These are phyloP conservation scores for Barbarea vulgaris DNA, from an alignment of 345 rosid genomes.

Conservation along the genomic window DNA sequence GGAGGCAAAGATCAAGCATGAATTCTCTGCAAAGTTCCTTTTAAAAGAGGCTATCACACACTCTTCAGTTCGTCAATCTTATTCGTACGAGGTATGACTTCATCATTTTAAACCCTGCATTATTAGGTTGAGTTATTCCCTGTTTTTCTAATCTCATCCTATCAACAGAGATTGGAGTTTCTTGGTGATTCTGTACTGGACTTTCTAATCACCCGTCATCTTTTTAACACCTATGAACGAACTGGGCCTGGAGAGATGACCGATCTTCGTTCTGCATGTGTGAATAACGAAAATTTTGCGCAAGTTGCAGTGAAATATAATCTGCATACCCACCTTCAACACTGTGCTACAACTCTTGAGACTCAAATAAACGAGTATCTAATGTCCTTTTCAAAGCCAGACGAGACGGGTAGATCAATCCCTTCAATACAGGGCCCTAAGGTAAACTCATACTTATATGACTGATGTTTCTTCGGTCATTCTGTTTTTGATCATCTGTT, in stretches of 20 bases:
- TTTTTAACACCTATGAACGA: slow-evolving; percentile 60
- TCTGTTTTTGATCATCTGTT: slow-evolving; percentile 1
- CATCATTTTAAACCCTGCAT: background rate
- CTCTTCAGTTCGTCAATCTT: slow-evolving; percentile 54
- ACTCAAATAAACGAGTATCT: slow-evolving; percentile 64
- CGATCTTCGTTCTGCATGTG: slow-evolving; percentile 85
- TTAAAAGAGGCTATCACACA: slow-evolving; percentile 86
- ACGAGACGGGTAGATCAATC: slow-evolving; percentile 43
- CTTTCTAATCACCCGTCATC: slow-evolving; percentile 78
- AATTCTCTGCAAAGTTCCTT: slow-evolving; percentile 65
- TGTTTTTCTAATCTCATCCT: slow-evolving; percentile 14
- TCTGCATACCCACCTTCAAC: slow-evolving; percentile 68
- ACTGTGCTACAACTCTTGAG: slow-evolving; percentile 48
- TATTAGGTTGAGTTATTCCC: background rate
- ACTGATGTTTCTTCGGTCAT: background rate
- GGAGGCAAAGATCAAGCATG: slow-evolving; percentile 66
- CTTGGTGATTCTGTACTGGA: slow-evolving; percentile 90
- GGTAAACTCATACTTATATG: slow-evolving; percentile 44
- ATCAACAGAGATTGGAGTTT: slow-evolving; percentile 85
- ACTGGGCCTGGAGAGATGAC: slow-evolving; percentile 91
- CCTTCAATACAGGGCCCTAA: slow-evolving; percentile 70
- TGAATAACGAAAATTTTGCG: slow-evolving; percentile 82
- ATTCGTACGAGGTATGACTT: slow-evolving; percentile 68
- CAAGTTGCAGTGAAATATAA: slow-evolving; percentile 62
- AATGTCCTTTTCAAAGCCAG: slow-evolving; percentile 46